Conservation (phyloP, 305 asterid species). For the Solanum hybrid region DNA sequence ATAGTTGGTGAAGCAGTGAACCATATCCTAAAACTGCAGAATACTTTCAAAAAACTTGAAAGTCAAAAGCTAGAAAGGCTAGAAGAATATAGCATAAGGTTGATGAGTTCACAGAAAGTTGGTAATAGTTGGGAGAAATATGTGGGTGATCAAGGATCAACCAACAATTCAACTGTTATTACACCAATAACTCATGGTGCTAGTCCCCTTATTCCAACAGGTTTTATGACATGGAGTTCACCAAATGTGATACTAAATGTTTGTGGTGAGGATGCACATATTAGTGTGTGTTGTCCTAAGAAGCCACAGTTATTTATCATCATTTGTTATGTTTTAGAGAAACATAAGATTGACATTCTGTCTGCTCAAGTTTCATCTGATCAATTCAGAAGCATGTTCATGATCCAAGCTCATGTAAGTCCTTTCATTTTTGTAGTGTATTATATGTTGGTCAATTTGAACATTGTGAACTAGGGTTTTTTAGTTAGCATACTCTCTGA, state of each 20-base stretch:
- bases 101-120: background rate
- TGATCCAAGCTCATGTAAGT: constrained; percentile 58
- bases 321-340: constrained; percentile 38
- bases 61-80: constrained; percentile 25
- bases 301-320: constrained; percentile 35
- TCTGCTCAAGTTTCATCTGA: constrained; percentile 14
- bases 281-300: constrained; percentile 43
- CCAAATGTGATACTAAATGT: constrained; percentile 33
- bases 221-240: constrained; percentile 46
- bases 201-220: constrained; percentile 1
- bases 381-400: constrained; percentile 24
- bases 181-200: background rate
- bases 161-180: constrained; percentile 3
- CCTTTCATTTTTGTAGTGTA: background rate
- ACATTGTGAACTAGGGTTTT: background rate
- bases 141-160: constrained; percentile 34
- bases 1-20: constrained; percentile 46
- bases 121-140: constrained; percentile 32
- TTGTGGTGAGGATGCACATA: constrained; percentile 43
- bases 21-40: constrained; percentile 23
- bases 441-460: background rate
- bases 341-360: constrained; percentile 29
- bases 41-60: constrained; percentile 15
- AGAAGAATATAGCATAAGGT: background rate
- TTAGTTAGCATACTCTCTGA: background rate